Evolutionary conservation across 2,329 filamentous ascomycete species (phyloP).

Genomic region (Colletotrichum scovillei): DNA sequence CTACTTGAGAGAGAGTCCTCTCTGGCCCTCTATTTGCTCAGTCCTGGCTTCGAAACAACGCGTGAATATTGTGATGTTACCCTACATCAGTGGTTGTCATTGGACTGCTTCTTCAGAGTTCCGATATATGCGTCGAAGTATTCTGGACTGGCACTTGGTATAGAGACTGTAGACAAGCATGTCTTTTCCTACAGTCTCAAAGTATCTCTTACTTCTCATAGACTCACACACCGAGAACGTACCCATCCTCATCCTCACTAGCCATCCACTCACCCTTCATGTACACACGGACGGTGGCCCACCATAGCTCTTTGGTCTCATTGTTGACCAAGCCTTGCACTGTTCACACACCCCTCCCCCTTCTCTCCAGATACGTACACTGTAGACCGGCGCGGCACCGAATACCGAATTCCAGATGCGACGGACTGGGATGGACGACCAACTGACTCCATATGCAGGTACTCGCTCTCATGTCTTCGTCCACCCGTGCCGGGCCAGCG

Average conservation of each 20-base stretch:
- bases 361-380: neutral
- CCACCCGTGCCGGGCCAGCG: neutral
- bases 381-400: constrained; percentile 22
- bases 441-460: constrained; percentile 6
- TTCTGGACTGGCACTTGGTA: neutral
- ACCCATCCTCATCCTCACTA: neutral
- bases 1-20: neutral
- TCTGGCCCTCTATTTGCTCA: neutral
- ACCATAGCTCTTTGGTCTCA: neutral
- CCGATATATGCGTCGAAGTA: too few relatives aligned
- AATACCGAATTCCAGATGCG: constrained; percentile 29
- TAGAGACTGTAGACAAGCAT: neutral
- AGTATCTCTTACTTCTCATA: neutral
- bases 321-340: neutral
- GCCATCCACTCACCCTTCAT: neutral
- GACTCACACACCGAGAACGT: neutral
- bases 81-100: neutral
- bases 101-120: neutral
- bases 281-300: constrained; percentile 8
- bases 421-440: constrained; percentile 6
- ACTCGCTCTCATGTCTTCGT: neutral
- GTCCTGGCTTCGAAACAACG: neutral
- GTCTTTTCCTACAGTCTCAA: neutral
- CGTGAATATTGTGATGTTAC: neutral
- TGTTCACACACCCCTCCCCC: neutral